Evolutionary conservation across 2,329 filamentous ascomycete species (phyloP), one percentile per base, ranked within the genome.

Genomic region (Amauroascus verrucosus): DNA sequence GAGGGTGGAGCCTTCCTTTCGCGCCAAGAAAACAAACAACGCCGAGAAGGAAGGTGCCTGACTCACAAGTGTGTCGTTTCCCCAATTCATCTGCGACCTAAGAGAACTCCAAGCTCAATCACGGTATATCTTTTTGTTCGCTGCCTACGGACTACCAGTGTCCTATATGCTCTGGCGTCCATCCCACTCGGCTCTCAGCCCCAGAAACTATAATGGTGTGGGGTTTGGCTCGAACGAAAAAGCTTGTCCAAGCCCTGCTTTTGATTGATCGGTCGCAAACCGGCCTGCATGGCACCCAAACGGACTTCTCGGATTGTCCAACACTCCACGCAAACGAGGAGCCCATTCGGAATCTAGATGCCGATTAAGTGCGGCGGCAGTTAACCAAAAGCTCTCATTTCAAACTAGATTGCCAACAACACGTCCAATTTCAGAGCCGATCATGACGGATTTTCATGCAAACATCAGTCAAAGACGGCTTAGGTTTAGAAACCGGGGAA

Each of bases 1-100:
- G 45, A 35, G 32, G 16, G 45, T 48, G 28, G 45, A 22, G 45
- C 45, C 45, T 48, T 48, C 32, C 32, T 24, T 48, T 35, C 33
- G 16, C 46, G 46, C 22, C 41, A 14, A 37, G 22, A 22, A 37
- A 48, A 24, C 28, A 6, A 35, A 48, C 35, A 7, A 8, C 11
- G 9, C 24, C n/a, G 16, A 16, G 5, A n/a, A n/a, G n/a, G n/a
- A n/a, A n/a, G n/a, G n/a, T n/a, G n/a, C n/a, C n/a, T n/a, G n/a
- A n/a, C n/a, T n/a, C n/a, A n/a, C n/a, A n/a, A n/a, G n/a, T n/a
- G n/a, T n/a, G n/a, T n/a, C n/a, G n/a, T n/a, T n/a, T n/a, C n/a
- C n/a, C n/a, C n/a, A n/a, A n/a, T n/a, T n/a, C n/a, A n/a, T n/a
- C n/a, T n/a, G n/a, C n/a, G n/a, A n/a, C n/a, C n/a, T n/a, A n/a